Conservation (phyloP, 768 basidiomycete genomes). For the Suillus weaverae region DNA sequence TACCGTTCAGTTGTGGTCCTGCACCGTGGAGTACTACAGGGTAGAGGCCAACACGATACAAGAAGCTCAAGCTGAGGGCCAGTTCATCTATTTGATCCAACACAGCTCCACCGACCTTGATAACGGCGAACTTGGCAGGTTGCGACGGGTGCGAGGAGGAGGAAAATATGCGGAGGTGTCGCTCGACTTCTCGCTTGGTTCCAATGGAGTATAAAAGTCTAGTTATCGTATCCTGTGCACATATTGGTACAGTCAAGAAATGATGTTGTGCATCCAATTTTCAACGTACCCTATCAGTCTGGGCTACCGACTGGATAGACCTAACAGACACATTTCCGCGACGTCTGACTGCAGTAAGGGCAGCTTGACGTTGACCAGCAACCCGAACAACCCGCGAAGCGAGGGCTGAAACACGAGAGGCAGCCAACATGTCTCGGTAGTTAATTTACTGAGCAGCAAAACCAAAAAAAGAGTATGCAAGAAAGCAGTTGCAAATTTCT, state of each 20-base stretch:
- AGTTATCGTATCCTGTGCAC: conserved; percentile 87
- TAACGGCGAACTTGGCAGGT: conserved; percentile 94
- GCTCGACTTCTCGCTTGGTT: conserved; percentile 95
- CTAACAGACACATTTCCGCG: conserved; percentile 37
- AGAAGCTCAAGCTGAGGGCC: conserved; percentile 91
- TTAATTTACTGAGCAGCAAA: neutral
- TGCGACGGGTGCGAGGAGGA: conserved; percentile 87
- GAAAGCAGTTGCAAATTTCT: neutral
- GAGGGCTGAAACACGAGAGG: conserved; percentile 24
- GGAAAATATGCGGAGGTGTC: conserved; percentile 97
- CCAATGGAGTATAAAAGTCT: conserved; percentile 96
- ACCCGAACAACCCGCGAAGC: conserved; percentile 38
- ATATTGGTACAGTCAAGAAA: neutral
- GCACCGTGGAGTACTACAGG: conserved; percentile 96
- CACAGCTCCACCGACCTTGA: conserved; percentile 98
- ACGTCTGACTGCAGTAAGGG: conserved; percentile 40
- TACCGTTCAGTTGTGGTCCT: conserved; percentile 92
- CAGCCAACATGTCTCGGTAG: conserved; percentile 30
- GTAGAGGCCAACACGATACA: conserved; percentile 97
- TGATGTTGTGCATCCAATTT: neutral
- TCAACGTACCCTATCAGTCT: conserved; percentile 70
- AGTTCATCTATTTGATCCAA: conserved; percentile 91
- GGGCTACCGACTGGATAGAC: conserved; percentile 60
- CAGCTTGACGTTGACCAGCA: conserved; percentile 43
- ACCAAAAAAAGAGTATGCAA: neutral